Percentiles rank a stretch among this genome's conserved stretches.
These are phyloP conservation scores for Laburnicola sp. DNA, from an alignment of 2,329 filamentous ascomycete genomes.

Conservation along the genomic window DNA sequence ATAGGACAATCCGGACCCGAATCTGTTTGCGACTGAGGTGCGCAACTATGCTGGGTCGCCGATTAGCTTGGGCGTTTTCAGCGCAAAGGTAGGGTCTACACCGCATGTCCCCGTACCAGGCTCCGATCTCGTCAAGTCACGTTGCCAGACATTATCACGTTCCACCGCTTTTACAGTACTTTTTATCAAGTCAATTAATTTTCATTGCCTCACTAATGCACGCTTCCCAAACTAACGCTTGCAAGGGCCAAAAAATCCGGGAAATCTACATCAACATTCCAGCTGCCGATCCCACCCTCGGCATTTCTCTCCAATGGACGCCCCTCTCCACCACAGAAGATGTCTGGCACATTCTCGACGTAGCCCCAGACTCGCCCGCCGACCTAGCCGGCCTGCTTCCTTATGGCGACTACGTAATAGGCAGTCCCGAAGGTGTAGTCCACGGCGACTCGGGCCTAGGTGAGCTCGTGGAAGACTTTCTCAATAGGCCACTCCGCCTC, in stretches of 20 bases:
- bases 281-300: conserved; percentile 67
- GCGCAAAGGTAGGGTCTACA: conserved; percentile 71
- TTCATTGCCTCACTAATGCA: background rate
- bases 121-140: background rate
- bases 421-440: conserved; percentile 84
- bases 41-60: conserved; percentile 87
- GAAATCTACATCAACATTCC: conserved; percentile 76
- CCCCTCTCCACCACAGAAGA: conserved; percentile 81
- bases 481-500: conserved; percentile 80
- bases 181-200: background rate
- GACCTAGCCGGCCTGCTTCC: conserved; percentile 89
- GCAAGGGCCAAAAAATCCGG: conserved; percentile 80
- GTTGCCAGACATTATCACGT: background rate
- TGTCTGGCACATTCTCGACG: conserved; percentile 97
- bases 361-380: conserved; percentile 83
- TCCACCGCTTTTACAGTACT: background rate
- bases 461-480: conserved; percentile 90
- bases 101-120: background rate
- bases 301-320: conserved; percentile 86
- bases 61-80: conserved; percentile 86
- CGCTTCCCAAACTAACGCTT: conserved; percentile 15
- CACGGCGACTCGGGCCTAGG: conserved; percentile 86
- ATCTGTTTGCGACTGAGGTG: conserved; percentile 87
- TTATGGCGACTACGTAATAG: conserved; percentile 96
- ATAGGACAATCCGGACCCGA: conserved; percentile 84